Percentiles rank a stretch among this genome's conserved stretches.
These are phyloP conservation scores for Rhododendron ovatum DNA, from an alignment of 148 eudicot genomes.

Conservation along the genomic window DNA sequence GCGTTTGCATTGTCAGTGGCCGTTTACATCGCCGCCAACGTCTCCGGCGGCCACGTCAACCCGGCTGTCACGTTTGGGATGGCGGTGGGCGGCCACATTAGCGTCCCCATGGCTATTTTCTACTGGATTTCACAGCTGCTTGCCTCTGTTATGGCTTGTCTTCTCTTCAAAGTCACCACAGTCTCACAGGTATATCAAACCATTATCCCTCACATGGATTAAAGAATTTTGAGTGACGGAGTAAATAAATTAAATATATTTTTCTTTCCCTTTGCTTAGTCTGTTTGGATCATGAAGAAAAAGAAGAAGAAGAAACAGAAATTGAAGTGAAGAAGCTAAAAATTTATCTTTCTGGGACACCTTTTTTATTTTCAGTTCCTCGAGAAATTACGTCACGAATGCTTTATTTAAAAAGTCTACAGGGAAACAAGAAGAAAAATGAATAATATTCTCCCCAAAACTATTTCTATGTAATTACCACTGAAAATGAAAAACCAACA, in stretches of 20 bases:
- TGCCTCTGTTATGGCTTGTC: slow-evolving; percentile 74
- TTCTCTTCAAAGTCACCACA: slow-evolving; percentile 51
- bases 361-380: not conserved
- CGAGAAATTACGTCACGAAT: not conserved
- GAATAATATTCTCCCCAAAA: no score
- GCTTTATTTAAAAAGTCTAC: not conserved
- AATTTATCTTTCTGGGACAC: no score
- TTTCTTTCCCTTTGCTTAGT: not conserved
- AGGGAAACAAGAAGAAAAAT: not conserved
- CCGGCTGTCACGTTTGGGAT: slow-evolving; percentile 63
- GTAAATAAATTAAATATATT: not conserved
- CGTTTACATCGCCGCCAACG: slow-evolving; percentile 41
- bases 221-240: not conserved
- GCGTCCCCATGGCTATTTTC: slow-evolving; percentile 57
- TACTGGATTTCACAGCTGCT: slow-evolving; percentile 76
- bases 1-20: slow-evolving; percentile 62
- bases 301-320: not conserved
- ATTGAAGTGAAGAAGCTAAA: not conserved
- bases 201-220: not conserved
- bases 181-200: slow-evolving; percentile 51
- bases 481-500: no score
- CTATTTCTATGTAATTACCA: no score
- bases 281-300: not conserved
- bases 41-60: slow-evolving; percentile 63
- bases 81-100: slow-evolving; percentile 74